Evolutionary conservation across 2,329 filamentous ascomycete species (phyloP).

Genomic region (Verticillium longisporum): DNA sequence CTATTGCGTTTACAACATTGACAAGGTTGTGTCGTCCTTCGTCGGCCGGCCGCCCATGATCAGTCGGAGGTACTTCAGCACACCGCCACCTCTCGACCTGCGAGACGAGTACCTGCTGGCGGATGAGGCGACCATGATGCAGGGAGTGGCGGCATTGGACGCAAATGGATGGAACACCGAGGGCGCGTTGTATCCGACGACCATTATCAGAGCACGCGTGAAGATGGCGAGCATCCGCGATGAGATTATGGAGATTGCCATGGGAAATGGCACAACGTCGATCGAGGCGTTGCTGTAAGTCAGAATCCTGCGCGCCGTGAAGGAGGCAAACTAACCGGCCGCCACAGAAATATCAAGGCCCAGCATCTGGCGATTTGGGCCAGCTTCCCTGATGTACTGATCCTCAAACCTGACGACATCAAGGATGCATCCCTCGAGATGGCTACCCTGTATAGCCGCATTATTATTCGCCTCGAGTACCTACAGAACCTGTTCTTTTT

Average conservation of each 20-base stretch:
- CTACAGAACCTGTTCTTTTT: conserved; percentile 53
- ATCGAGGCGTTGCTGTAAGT: conserved; percentile 26
- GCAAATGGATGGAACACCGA: conserved; percentile 43
- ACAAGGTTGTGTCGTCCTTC: conserved; percentile 45
- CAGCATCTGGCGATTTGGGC: conserved; percentile 23
- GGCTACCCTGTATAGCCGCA: conserved; percentile 30
- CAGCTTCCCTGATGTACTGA: conserved; percentile 29
- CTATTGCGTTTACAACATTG: conserved; percentile 30
- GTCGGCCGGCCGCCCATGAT: conserved; percentile 48
- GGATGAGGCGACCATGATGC: conserved; percentile 30
- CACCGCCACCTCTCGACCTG: conserved; percentile 48
- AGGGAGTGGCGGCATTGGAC: conserved; percentile 33
- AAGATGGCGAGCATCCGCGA: conserved; percentile 45
- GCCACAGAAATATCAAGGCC: conserved; percentile 25
- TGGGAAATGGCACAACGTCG: conserved; percentile 29
- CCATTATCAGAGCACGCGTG: conserved; percentile 36
- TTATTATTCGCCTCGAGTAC: conserved; percentile 41
- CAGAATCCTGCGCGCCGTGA: not conserved
- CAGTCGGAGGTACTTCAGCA: conserved; percentile 43
- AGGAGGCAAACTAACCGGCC: not conserved
- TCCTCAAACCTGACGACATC: conserved; percentile 29
- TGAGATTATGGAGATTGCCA: conserved; percentile 51
- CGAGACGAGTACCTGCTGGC: conserved; percentile 39
- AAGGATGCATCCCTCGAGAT: conserved; percentile 21
- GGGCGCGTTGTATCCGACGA: conserved; percentile 34